A percentile compares a stretch with the other conserved stretches of the same genome.
Evolutionary conservation across 345 rosid species (phyloP).

Genomic region (Lenwebbia sp.): DNA sequence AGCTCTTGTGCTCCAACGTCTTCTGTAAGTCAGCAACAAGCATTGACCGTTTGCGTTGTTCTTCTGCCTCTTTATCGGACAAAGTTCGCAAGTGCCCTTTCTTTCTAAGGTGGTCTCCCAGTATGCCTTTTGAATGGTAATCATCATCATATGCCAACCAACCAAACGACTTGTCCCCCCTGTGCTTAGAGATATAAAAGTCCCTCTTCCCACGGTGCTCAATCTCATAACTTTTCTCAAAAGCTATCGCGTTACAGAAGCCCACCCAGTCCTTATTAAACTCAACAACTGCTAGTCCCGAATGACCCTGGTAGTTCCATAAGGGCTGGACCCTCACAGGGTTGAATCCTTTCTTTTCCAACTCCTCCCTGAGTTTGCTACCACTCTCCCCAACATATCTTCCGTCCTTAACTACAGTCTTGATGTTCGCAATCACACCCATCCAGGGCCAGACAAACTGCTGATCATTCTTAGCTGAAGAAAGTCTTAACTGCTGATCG

Average conservation of each 20-base stretch:
- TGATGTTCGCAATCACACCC: constrained; percentile 63
- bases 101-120: constrained; percentile 35
- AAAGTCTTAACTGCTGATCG: not conserved
- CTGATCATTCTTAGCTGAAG: not conserved
- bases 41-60: constrained; percentile 16
- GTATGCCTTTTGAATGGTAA: constrained; percentile 11
- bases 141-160: constrained; percentile 69
- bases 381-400: constrained; percentile 51
- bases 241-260: constrained; percentile 38
- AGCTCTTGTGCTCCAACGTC: constrained; percentile 29
- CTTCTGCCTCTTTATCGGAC: constrained; percentile 34
- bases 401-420: constrained; percentile 23
- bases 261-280: constrained; percentile 55
- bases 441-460: constrained; percentile 58
- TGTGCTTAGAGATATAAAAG: constrained; percentile 8
- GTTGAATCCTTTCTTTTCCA: constrained; percentile 42
- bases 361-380: constrained; percentile 31
- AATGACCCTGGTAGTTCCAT: constrained; percentile 44
- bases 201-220: constrained; percentile 39
- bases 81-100: constrained; percentile 54
- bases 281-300: constrained; percentile 58
- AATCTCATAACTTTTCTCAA: constrained; percentile 34
- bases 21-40: constrained; percentile 30
- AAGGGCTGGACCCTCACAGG: constrained; percentile 50
- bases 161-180: constrained; percentile 36